Conservation (phyloP, 257 asterid genomes). For the Capsicum rhomboideum region DNA sequence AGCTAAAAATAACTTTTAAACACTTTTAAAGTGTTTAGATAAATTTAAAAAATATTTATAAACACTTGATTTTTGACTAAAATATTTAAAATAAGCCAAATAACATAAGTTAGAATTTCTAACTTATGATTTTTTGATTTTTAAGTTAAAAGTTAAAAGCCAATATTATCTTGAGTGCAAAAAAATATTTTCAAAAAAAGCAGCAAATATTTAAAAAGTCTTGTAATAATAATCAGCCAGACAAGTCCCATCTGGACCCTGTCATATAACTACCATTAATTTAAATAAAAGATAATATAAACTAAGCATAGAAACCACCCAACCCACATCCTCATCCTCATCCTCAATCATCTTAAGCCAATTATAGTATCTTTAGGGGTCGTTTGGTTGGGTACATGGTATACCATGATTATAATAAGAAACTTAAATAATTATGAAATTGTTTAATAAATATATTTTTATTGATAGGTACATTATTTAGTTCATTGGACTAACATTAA, state of each 20-base stretch:
- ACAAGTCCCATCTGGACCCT: constrained; percentile 41
- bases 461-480: background rate
- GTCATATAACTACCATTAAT: constrained; percentile 10
- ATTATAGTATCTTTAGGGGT: constrained; percentile 5
- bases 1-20: too few species aligned
- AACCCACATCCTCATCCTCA: constrained; percentile 33
- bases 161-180: constrained; percentile 11
- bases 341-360: constrained; percentile 16
- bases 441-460: background rate
- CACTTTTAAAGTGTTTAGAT: too few species aligned
- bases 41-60: too few species aligned
- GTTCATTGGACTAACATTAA: background rate
- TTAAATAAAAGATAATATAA: constrained; percentile 5
- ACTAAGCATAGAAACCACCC: constrained; percentile 10
- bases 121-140: too few species aligned
- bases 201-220: background rate
- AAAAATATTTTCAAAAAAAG: background rate
- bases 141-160: too few species aligned
- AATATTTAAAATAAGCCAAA: too few species aligned
- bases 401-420: background rate
- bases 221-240: constrained; percentile 20
- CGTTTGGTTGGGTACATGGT: background rate
- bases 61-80: too few species aligned
- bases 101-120: too few species aligned
- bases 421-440: background rate